phyloP scores from a whole-genome alignment of 176 grass and related monocot genomes.

The Calamus simplicifolius region DNA sequence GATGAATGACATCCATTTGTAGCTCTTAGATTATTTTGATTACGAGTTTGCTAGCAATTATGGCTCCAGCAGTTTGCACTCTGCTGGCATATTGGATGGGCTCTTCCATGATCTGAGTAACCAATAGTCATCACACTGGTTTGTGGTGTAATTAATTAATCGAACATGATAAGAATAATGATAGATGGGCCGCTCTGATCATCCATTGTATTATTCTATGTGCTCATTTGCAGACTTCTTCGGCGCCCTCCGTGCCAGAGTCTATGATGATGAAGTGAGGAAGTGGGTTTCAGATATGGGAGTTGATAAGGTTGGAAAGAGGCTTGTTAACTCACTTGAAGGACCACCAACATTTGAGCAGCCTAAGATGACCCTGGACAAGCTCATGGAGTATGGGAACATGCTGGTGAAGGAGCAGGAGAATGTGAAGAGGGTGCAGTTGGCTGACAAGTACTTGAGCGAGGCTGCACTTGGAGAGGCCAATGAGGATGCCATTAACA shows the following conservation, averaged over 20 bases:
- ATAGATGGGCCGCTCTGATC: too few species aligned
- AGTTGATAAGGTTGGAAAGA: conserved; percentile 45
- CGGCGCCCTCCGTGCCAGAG: conserved; percentile 65
- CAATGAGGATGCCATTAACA: conserved; percentile 57
- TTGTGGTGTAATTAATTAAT: too few species aligned
- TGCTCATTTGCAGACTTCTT: conserved; percentile 50
- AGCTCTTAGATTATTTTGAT: too few species aligned
- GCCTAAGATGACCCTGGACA: conserved; percentile 60
- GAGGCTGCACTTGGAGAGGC: conserved; percentile 75
- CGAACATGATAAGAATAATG: too few species aligned
- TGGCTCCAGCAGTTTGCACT: too few species aligned
- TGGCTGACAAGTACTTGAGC: conserved; percentile 77
- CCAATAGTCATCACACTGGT: too few species aligned
- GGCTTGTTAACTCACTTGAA: conserved; percentile 66
- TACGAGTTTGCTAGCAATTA: too few species aligned
- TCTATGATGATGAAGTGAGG: conserved; percentile 85
- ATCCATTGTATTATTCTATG: too few species aligned
- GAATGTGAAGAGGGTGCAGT: conserved; percentile 79
- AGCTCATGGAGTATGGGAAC: conserved; percentile 59
- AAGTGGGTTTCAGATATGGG: conserved; percentile 40
- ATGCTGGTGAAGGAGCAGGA: conserved; percentile 79
- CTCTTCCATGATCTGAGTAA: too few species aligned
- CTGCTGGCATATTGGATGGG: too few species aligned
- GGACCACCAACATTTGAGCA: conserved; percentile 60
- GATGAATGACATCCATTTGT: too few species aligned